These are phyloP conservation scores for Podospora comata DNA, from an alignment of 495 filamentous ascomycete genomes.

Conservation along the genomic window DNA sequence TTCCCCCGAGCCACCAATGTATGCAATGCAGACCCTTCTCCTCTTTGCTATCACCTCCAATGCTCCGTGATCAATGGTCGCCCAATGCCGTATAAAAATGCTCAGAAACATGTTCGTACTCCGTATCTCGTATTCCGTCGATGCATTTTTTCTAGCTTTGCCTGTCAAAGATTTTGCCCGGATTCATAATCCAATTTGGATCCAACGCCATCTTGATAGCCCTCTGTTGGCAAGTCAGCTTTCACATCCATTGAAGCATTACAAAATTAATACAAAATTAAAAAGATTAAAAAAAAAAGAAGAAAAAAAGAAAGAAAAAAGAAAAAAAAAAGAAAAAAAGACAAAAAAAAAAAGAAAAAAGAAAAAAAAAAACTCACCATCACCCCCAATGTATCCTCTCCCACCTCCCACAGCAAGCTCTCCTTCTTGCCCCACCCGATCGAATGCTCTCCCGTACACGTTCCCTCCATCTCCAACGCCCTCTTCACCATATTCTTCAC, in stretches of 20 bases:
- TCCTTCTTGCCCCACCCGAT: constrained; percentile 87
- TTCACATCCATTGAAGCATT: background rate
- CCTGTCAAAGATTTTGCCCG: constrained; percentile 81
- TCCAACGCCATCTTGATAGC: constrained; percentile 81
- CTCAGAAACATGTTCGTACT: background rate
- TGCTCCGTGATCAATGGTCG: constrained; percentile 10
- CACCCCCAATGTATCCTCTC: constrained; percentile 70
- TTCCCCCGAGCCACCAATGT: background rate
- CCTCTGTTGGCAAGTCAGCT: constrained; percentile 37
- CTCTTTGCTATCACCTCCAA: constrained; percentile 1
- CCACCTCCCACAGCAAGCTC: constrained; percentile 76
- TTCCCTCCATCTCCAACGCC: constrained; percentile 89
- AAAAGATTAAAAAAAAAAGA: too few relatives aligned
- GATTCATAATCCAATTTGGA: constrained; percentile 86
- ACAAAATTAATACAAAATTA: too few relatives aligned
- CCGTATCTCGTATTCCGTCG: background rate
- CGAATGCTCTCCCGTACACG: constrained; percentile 88
- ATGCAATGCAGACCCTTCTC: background rate
- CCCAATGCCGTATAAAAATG: constrained; percentile 3
- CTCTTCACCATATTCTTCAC: constrained; percentile 86
- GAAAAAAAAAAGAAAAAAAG: too few relatives aligned
- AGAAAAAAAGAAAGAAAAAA: too few relatives aligned
- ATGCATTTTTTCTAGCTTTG: constrained; percentile 16
- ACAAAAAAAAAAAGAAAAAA: too few relatives aligned
- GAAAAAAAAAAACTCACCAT: constrained; percentile 52